Evolutionary conservation across 2,329 filamentous ascomycete species (phyloP).

Genomic region (Penicillium sp.): DNA sequence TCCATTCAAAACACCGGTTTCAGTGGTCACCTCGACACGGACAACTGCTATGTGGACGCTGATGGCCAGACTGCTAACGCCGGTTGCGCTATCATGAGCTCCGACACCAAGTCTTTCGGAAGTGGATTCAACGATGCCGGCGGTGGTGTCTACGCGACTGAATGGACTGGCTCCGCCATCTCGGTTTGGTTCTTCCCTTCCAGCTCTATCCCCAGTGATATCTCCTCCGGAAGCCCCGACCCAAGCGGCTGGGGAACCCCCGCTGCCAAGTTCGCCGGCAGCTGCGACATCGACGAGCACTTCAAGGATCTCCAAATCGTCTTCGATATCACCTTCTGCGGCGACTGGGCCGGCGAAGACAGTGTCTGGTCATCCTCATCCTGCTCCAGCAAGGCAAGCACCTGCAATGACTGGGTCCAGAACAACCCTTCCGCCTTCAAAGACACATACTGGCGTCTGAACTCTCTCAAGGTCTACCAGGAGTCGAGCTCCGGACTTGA

Average conservation of each 20-base stretch:
- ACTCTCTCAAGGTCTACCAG: constrained; percentile 67
- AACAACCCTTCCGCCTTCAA: constrained; percentile 69
- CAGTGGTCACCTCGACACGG: constrained; percentile 49
- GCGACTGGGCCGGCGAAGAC: constrained; percentile 74
- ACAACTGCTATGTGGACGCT: constrained; percentile 60
- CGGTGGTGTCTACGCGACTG: constrained; percentile 72
- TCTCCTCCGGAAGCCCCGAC: constrained; percentile 60
- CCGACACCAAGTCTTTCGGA: constrained; percentile 59
- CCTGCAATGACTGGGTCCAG: constrained; percentile 72
- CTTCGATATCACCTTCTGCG: constrained; percentile 81
- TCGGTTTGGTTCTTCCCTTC: constrained; percentile 81
- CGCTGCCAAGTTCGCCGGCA: constrained; percentile 65
- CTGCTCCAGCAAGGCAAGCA: constrained; percentile 60
- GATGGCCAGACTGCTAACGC: constrained; percentile 45
- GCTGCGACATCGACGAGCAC: constrained; percentile 69
- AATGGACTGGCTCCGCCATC: constrained; percentile 75
- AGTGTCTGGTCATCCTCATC: constrained; percentile 51
- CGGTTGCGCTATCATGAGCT: constrained; percentile 62
- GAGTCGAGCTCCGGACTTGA: constrained; percentile 8
- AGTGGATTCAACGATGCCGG: constrained; percentile 68
- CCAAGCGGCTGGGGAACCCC: constrained; percentile 70
- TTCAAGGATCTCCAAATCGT: constrained; percentile 73
- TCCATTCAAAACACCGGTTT: constrained; percentile 54
- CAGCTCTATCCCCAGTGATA: constrained; percentile 64
- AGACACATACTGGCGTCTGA: constrained; percentile 77